phyloP scores from a whole-genome alignment of 1,284 basidiomycete species.

The Boletellus deceptivus region DNA sequence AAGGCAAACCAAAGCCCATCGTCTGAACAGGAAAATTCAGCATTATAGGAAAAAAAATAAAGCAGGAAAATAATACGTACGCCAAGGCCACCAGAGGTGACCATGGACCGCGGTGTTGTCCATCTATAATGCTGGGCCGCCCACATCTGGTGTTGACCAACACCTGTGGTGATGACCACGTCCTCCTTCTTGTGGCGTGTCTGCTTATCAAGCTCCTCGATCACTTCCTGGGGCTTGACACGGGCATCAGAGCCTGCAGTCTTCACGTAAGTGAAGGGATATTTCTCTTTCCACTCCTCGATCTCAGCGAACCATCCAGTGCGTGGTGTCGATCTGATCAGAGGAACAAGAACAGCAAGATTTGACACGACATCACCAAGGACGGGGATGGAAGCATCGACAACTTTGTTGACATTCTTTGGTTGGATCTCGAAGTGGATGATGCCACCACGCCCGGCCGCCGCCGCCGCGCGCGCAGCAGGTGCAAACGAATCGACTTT shows the following conservation, averaged over 20 bases:
- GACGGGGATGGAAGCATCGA: constrained; percentile 91
- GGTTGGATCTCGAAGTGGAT: constrained; percentile 99
- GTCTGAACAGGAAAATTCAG: constrained; percentile 50
- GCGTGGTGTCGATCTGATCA: constrained; percentile 67
- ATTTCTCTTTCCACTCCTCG: constrained; percentile 81
- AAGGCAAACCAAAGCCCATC: constrained; percentile 96
- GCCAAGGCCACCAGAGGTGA: constrained; percentile 96
- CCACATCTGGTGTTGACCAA: constrained; percentile 99
- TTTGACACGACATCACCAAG: constrained; percentile 92
- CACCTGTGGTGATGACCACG: constrained; percentile 88
- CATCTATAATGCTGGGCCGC: constrained; percentile 94
- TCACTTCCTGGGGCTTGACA: constrained; percentile 96
- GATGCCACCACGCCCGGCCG: constrained; percentile 88
- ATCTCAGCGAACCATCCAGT: constrained; percentile 84
- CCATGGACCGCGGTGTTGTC: constrained; percentile 84
- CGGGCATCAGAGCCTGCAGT: constrained; percentile 55
- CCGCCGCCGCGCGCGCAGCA: constrained; percentile 83
- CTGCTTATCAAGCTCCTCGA: constrained; percentile 87
- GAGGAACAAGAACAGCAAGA: constrained; percentile 77
- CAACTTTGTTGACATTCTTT: constrained; percentile 99
- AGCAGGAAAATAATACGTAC: constrained; percentile 46
- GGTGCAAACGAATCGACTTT: constrained; percentile 91
- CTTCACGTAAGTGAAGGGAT: constrained; percentile 88
- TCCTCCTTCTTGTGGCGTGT: constrained; percentile 79
- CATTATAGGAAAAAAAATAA: not conserved